A percentile compares a stretch with the other conserved stretches of the same genome.
These are phyloP conservation scores for Lyophyllum decastes DNA, from an alignment of 768 basidiomycete species.

Conservation along the genomic window DNA sequence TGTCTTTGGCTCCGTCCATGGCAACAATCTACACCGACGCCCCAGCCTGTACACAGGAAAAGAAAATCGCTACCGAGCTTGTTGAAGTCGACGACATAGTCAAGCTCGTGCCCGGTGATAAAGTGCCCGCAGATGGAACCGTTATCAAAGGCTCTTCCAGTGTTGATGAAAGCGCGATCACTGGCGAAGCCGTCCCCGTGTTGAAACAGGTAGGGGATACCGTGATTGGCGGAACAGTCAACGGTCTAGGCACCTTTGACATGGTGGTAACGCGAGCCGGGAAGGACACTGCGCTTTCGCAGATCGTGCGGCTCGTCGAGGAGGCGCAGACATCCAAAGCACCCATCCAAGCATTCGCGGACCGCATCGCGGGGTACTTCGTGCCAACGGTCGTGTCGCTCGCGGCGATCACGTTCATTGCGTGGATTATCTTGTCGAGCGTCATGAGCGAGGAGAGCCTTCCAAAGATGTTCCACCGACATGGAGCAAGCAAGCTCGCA, in stretches of 20 bases:
- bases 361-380: conserved; percentile 92
- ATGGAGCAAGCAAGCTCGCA: conserved; percentile 83
- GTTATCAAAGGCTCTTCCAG: conserved; percentile 85
- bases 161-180: conserved; percentile 95
- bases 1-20: conserved; percentile 94
- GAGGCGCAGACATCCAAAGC: conserved; percentile 98
- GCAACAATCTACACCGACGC: conserved; percentile 93
- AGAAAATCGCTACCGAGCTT: conserved; percentile 90
- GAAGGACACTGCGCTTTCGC: conserved; percentile 92
- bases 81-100: conserved; percentile 92
- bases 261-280: conserved; percentile 96
- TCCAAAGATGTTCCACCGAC: conserved; percentile 81
- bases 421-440: conserved; percentile 78
- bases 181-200: conserved; percentile 90
- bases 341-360: conserved; percentile 96
- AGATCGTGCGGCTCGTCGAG: conserved; percentile 96
- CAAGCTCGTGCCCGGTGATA: conserved; percentile 95
- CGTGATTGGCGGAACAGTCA: conserved; percentile 97
- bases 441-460: conserved; percentile 57
- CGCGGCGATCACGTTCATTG: conserved; percentile 76
- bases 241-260: conserved; percentile 95
- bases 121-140: conserved; percentile 93
- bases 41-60: conserved; percentile 78
- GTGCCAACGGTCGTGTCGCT: conserved; percentile 90
- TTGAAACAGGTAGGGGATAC: conserved; percentile 80